Evolutionary conservation across 1,284 basidiomycete genomes (phyloP).

Genomic region (Garcileccinum viscosum): DNA sequence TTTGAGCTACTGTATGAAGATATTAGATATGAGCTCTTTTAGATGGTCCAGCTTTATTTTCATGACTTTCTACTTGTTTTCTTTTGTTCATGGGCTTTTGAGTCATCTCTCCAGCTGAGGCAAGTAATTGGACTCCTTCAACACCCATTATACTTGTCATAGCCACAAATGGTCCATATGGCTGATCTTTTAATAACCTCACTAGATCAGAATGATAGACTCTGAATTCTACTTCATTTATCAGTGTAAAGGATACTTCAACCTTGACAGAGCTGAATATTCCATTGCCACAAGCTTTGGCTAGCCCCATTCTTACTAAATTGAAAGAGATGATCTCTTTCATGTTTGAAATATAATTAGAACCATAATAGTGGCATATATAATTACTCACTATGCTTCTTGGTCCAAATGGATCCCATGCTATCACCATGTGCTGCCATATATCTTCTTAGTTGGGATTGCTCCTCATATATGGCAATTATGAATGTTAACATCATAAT

Average conservation of each 20-base stretch:
- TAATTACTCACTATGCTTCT: background rate
- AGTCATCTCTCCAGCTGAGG: background rate
- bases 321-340: background rate
- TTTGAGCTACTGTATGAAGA: no score
- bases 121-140: background rate
- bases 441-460: background rate
- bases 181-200: background rate
- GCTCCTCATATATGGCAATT: background rate
- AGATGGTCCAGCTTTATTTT: no score
- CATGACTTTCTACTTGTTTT: no score
- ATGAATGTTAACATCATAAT: conserved; percentile 1
- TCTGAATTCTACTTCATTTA: background rate
- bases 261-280: background rate
- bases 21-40: no score
- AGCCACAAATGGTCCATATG: background rate
- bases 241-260: background rate
- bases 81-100: background rate
- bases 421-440: background rate
- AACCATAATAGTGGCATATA: background rate
- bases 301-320: background rate
- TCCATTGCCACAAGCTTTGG: background rate
- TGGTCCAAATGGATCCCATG: background rate
- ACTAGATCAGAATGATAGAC: background rate
- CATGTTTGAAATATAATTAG: background rate
- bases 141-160: background rate